phyloP scores from a whole-genome alignment of 257 asterid genomes.

The Anisodus tanguticus region DNA sequence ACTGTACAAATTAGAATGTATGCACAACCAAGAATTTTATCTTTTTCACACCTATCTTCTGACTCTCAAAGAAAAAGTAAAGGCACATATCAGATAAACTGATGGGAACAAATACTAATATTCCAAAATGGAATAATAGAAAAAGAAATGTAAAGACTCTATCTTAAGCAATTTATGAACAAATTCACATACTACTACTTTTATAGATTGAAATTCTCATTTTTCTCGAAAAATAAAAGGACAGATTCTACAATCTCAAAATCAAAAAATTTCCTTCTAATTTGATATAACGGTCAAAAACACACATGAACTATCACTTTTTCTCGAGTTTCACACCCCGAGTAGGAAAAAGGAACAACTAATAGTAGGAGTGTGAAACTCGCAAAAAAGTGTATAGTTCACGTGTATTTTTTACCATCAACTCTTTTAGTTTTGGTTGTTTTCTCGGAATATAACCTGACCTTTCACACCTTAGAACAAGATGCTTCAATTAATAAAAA shows the following conservation, averaged over 20 bases:
- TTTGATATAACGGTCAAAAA: no score
- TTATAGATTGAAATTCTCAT: neutral
- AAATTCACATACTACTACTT: slow-evolving; percentile 15
- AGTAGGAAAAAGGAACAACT: no score
- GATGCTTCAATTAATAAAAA: neutral
- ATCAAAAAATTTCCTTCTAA: neutral
- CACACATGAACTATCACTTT: no score
- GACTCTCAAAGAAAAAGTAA: slow-evolving; percentile 24
- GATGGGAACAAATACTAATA: slow-evolving; percentile 25
- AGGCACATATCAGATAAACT: slow-evolving; percentile 13
- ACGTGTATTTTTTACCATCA: no score
- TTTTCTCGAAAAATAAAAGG: neutral
- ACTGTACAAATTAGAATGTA: neutral
- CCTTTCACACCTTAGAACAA: slow-evolving; percentile 15
- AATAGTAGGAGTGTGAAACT: no score
- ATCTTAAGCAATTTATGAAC: neutral
- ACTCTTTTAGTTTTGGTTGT: neutral
- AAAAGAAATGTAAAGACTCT: neutral
- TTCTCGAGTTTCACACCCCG: no score
- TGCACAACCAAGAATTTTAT: slow-evolving; percentile 5
- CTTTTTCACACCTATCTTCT: slow-evolving; percentile 3
- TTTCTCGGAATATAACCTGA: neutral
- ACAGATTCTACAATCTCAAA: slow-evolving; percentile 17
- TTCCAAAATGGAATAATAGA: slow-evolving; percentile 1
- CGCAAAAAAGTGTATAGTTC: no score